A percentile compares a stretch with the other conserved stretches of the same genome.
Evolutionary conservation across 2,329 filamentous ascomycete genomes (phyloP).

Genomic region (Colletotrichum truncatum): DNA sequence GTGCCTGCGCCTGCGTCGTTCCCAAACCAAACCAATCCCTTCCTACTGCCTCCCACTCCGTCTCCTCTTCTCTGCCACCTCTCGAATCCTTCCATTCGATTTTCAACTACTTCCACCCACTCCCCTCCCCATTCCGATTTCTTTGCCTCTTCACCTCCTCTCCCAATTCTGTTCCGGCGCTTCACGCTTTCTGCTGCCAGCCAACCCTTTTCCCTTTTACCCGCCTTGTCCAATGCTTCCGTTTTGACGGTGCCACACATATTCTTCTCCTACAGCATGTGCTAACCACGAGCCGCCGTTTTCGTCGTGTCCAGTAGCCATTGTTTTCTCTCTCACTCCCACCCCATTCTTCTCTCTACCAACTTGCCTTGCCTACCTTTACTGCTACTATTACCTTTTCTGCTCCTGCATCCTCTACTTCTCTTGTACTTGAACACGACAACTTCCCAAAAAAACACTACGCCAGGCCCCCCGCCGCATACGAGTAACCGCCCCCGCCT

Average conservation of each 20-base stretch:
- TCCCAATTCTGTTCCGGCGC: slow-evolving; percentile 8
- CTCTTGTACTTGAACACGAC: slow-evolving; percentile 10
- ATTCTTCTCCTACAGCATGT: slow-evolving; percentile 29
- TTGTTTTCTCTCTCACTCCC: slow-evolving; percentile 28
- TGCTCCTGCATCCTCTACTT: background rate
- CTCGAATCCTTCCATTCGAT: slow-evolving; percentile 25
- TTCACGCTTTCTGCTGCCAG: slow-evolving; percentile 15
- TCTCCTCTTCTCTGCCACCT: background rate
- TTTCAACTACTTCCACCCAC: slow-evolving; percentile 18
- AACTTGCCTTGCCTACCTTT: slow-evolving; percentile 3
- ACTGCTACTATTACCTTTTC: slow-evolving; percentile 1
- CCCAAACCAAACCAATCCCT: slow-evolving; percentile 14
- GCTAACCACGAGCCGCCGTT: slow-evolving; percentile 30
- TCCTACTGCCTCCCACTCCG: background rate
- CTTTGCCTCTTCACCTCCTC: slow-evolving; percentile 20
- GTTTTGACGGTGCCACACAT: slow-evolving; percentile 27
- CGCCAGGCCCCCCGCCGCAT: background rate
- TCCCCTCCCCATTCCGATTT: slow-evolving; percentile 1
- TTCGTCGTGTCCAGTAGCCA: slow-evolving; percentile 26
- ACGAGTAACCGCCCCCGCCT: slow-evolving; percentile 13
- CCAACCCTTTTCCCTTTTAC: slow-evolving; percentile 11
- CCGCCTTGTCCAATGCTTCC: slow-evolving; percentile 22
- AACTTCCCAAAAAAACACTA: background rate
- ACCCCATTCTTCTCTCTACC: slow-evolving; percentile 24
- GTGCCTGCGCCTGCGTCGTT: slow-evolving; percentile 10